Conservation (phyloP, 1,284 basidiomycete genomes). For the Veloporphyrellus conicus region DNA sequence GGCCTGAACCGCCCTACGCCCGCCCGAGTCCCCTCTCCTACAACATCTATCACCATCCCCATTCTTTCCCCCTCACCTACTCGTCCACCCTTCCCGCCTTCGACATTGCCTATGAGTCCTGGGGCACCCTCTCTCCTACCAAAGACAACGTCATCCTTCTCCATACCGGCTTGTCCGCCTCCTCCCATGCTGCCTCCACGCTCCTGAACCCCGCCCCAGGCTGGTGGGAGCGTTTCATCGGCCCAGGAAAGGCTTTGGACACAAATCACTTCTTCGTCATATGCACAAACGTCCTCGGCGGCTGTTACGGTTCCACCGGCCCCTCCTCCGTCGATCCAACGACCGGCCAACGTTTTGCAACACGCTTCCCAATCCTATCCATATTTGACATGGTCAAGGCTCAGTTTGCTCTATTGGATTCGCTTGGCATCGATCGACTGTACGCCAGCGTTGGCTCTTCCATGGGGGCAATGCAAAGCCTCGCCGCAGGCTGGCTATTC, state of each 20-base stretch:
- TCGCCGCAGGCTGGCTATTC: conserved; percentile 92
- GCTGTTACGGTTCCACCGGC: conserved; percentile 96
- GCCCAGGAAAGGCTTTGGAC: conserved; percentile 90
- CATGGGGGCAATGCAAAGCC: conserved; percentile 98
- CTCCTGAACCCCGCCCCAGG: conserved; percentile 76
- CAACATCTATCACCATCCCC: conserved; percentile 57
- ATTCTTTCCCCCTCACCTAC: conserved; percentile 74
- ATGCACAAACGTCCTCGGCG: conserved; percentile 96
- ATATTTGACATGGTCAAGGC: conserved; percentile 97
- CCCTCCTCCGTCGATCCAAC: conserved; percentile 76
- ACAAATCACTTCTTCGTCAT: conserved; percentile 91
- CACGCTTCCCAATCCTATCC: conserved; percentile 86
- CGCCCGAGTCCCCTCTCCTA: conserved; percentile 70
- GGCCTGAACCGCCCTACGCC: conserved; percentile 75
- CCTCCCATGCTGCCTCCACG: conserved; percentile 90
- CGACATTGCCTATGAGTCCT: conserved; percentile 95
- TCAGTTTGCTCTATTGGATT: conserved; percentile 84
- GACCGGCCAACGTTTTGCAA: conserved; percentile 76
- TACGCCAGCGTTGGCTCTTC: conserved; percentile 92
- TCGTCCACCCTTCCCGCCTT: conserved; percentile 70
- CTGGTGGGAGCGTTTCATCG: conserved; percentile 99
- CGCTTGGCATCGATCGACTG: conserved; percentile 78
- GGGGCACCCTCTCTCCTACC: conserved; percentile 80
- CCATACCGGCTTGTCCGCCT: conserved; percentile 93
- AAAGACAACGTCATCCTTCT: conserved; percentile 93